Evolutionary conservation across 1,284 basidiomycete genomes (phyloP).

Genomic region (Chiua sp.): DNA sequence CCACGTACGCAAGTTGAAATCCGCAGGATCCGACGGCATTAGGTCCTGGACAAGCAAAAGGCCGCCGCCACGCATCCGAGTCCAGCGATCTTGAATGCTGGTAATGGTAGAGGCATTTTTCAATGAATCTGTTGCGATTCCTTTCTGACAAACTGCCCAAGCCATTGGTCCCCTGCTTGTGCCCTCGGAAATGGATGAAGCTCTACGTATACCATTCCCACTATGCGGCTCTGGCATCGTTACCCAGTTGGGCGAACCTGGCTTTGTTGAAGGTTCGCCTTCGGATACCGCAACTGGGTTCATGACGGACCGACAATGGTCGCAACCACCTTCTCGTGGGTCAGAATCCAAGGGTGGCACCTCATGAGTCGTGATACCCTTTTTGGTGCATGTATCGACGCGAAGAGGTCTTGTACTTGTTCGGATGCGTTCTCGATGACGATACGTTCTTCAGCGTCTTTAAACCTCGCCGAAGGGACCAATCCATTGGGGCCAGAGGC

Average conservation of each 20-base stretch:
- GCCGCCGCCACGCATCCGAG: conserved; percentile 4
- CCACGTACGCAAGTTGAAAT: conserved; percentile 26
- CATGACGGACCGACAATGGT: not conserved
- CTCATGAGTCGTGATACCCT: not conserved
- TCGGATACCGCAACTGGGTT: not conserved
- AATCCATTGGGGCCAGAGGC: not conserved
- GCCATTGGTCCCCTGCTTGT: conserved; percentile 5
- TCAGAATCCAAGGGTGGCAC: not conserved
- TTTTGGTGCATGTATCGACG: conserved; percentile 20
- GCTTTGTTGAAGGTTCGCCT: not conserved
- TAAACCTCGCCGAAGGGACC: not conserved
- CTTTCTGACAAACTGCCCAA: conserved; percentile 18
- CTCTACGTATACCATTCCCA: conserved; percentile 3
- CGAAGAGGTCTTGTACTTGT: conserved; percentile 2
- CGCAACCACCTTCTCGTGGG: not conserved
- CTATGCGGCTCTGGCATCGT: conserved; percentile 17
- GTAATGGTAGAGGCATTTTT: conserved; percentile 15
- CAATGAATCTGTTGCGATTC: conserved; percentile 21
- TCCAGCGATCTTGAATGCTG: conserved; percentile 11
- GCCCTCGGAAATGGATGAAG: conserved; percentile 10
- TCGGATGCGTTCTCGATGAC: not conserved
- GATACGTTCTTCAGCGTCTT: not conserved
- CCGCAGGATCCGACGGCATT: conserved; percentile 20
- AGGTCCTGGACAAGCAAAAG: conserved; percentile 22
- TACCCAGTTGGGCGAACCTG: conserved; percentile 18